Conservation (phyloP, 768 basidiomycete species). For the Leucocoprinus birnbaumii region DNA sequence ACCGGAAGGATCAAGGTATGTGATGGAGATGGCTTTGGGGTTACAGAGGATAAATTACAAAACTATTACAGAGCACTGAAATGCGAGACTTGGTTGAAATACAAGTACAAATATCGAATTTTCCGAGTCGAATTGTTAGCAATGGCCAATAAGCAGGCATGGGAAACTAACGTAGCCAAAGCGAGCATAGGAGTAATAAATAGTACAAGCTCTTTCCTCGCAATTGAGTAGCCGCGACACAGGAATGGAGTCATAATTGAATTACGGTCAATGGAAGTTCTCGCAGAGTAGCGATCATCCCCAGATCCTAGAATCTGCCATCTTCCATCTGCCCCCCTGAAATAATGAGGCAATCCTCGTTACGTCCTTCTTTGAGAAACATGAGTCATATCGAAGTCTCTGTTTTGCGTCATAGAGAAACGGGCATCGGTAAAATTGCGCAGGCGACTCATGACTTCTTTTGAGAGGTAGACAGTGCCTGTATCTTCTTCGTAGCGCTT, state of each 20-base stretch:
- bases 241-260: neutral
- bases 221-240: neutral
- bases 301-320: neutral
- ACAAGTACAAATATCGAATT: conserved; percentile 16
- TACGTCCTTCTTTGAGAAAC: conserved; percentile 19
- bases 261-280: neutral
- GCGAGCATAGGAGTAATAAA: too few relatives aligned
- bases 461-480: conserved; percentile 57
- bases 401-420: conserved; percentile 17
- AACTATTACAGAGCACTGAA: conserved; percentile 17
- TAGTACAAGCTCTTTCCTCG: neutral
- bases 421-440: conserved; percentile 34
- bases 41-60: conserved; percentile 8
- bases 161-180: too few relatives aligned
- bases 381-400: conserved; percentile 14
- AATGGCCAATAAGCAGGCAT: too few relatives aligned
- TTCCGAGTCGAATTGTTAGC: too few relatives aligned
- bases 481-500: conserved; percentile 57
- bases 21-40: conserved; percentile 3
- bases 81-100: conserved; percentile 22
- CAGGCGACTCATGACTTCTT: conserved; percentile 43
- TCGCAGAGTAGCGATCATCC: neutral
- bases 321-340: neutral
- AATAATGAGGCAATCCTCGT: too few relatives aligned
- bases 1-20: neutral